Percentiles rank a stretch among this genome's conserved stretches.
These are phyloP conservation scores for Apiotrichum sp. DNA, from an alignment of 1,284 basidiomycete species.

Conservation along the genomic window DNA sequence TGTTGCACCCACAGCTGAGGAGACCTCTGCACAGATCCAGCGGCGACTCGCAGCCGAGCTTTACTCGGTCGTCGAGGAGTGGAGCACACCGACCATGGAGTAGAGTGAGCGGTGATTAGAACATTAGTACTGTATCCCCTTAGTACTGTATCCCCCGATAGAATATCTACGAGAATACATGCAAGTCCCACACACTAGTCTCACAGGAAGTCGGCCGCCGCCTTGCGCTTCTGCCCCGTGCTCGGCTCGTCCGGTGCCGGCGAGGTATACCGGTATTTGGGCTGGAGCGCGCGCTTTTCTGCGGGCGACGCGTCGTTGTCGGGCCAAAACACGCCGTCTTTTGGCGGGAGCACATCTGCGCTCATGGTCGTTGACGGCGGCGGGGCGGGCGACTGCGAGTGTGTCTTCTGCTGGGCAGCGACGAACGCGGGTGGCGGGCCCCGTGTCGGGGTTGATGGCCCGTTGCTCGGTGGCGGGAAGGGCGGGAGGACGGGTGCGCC, in stretches of 20 bases:
- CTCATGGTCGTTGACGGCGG: slow-evolving; percentile 3
- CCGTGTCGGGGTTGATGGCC: slow-evolving; percentile 22
- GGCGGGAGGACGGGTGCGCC: slow-evolving; percentile 24
- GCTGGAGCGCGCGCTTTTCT: slow-evolving; percentile 68
- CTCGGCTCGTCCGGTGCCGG: slow-evolving; percentile 27
- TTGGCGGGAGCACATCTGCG: slow-evolving; percentile 31
- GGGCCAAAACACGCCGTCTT: slow-evolving; percentile 47
- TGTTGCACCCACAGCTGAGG: slow-evolving; percentile 38
- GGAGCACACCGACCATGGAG: slow-evolving; percentile 30
- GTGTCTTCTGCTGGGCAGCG: not conserved
- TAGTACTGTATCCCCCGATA: not conserved
- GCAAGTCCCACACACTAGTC: not conserved
- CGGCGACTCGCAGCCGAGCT: slow-evolving; percentile 73
- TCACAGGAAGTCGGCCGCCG: slow-evolving; percentile 47
- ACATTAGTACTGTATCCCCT: too few species aligned
- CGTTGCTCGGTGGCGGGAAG: slow-evolving; percentile 23
- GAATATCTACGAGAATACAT: slow-evolving; percentile 4
- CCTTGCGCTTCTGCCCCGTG: slow-evolving; percentile 41
- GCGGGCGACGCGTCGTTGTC: slow-evolving; percentile 40
- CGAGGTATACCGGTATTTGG: slow-evolving; percentile 62
- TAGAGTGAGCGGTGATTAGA: not conserved
- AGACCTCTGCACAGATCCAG: slow-evolving; percentile 68
- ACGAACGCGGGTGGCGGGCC: slow-evolving; percentile 27
- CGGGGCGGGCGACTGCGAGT: slow-evolving; percentile 3
- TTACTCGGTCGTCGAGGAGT: slow-evolving; percentile 72